phyloP scores from a whole-genome alignment of 1,139 yeast genomes.

The Lodderomyces jiufengensis region DNA sequence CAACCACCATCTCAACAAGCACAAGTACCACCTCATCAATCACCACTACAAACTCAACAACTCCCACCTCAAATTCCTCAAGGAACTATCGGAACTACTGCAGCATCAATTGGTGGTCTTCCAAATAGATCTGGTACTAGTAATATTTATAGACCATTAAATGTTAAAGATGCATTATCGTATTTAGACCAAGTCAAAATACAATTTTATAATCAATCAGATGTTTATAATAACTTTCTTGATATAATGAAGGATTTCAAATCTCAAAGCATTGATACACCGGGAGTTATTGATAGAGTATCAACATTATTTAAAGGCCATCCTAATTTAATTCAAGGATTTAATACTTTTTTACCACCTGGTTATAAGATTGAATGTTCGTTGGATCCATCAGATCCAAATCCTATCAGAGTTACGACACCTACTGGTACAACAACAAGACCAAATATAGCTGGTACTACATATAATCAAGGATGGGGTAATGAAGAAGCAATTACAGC shows the following conservation, averaged over 20 bases:
- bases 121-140: conserved; percentile 45
- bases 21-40: conserved; percentile 4
- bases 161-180: conserved; percentile 93
- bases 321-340: conserved; percentile 91
- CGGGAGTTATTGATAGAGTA: conserved; percentile 96
- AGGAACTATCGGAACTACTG: conserved; percentile 4
- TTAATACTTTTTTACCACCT: conserved; percentile 94
- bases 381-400: conserved; percentile 82
- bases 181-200: conserved; percentile 93
- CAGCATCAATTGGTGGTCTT: conserved; percentile 25
- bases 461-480: conserved; percentile 25
- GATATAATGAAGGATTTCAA: conserved; percentile 99
- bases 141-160: conserved; percentile 75
- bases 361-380: conserved; percentile 96
- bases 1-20: conserved; percentile 3
- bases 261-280: conserved; percentile 93
- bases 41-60: conserved; percentile 10
- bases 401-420: conserved; percentile 91
- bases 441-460: conserved; percentile 42
- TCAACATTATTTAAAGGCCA: conserved; percentile 89
- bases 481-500: conserved; percentile 12
- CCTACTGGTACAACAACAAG: conserved; percentile 86
- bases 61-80: conserved; percentile 6
- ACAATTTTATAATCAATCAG: conserved; percentile 89
- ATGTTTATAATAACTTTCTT: conserved; percentile 90